Conservation (phyloP, 164 flowering plant species). For the Stephania yunnanensis region DNA sequence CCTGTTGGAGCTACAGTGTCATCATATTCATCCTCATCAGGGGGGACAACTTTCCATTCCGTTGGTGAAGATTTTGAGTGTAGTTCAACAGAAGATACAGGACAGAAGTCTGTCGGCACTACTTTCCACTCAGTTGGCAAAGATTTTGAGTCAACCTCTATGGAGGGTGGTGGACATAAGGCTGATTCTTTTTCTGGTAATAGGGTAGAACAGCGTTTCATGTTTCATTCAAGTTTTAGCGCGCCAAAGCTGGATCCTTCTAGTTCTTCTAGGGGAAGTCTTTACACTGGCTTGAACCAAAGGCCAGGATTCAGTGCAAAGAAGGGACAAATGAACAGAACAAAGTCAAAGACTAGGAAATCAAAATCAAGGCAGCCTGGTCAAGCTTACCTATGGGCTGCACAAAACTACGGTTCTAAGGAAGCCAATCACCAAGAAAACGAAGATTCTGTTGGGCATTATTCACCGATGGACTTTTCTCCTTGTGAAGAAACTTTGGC, state of each 20-base stretch:
- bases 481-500: constrained; percentile 59
- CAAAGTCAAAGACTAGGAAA: constrained; percentile 38
- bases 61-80: constrained; percentile 17
- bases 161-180: constrained; percentile 21
- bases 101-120: constrained; percentile 16
- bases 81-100: constrained; percentile 20
- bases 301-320: constrained; percentile 43
- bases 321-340: constrained; percentile 28
- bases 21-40: constrained; percentile 21
- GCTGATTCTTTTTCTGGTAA: constrained; percentile 30
- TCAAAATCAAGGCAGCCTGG: constrained; percentile 37
- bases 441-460: constrained; percentile 42
- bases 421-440: constrained; percentile 31
- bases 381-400: constrained; percentile 27
- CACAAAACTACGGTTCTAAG: constrained; percentile 26
- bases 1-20: constrained; percentile 9
- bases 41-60: constrained; percentile 17
- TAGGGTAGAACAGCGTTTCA: constrained; percentile 19
- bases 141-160: constrained; percentile 17
- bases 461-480: constrained; percentile 90
- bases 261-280: constrained; percentile 16
- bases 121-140: constrained; percentile 18
- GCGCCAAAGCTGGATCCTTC: constrained; percentile 27
- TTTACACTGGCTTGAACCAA: constrained; percentile 29
- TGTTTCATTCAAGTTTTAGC: constrained; percentile 29